Conservation (phyloP, 495 filamentous ascomycete species). For the Neurospora terricola region DNA sequence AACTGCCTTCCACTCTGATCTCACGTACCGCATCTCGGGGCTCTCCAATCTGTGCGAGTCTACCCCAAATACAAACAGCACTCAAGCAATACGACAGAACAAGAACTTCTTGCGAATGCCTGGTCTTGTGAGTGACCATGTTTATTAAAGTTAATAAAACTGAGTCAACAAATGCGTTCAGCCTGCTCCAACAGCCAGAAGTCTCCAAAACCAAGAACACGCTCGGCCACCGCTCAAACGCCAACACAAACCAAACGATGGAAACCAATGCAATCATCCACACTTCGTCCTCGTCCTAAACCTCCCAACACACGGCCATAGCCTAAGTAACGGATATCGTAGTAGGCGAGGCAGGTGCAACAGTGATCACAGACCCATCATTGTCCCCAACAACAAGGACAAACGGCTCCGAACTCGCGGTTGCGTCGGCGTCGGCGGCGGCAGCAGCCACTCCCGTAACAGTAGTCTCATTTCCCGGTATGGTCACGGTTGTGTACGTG, state of each 20-base stretch:
- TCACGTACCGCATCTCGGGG: not conserved
- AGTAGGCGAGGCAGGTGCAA: not conserved
- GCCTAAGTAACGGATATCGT: not conserved
- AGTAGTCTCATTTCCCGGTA: not conserved
- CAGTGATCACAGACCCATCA: not conserved
- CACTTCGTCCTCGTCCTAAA: not conserved
- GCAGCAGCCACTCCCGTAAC: not conserved
- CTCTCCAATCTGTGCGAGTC: not conserved
- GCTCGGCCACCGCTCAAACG: not conserved
- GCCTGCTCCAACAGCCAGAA: not conserved
- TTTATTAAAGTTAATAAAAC: not conserved
- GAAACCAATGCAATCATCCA: not conserved
- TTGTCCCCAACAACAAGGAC: not conserved
- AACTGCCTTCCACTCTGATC: not conserved
- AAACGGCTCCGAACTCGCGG: not conserved
- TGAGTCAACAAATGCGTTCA: not conserved
- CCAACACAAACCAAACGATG: not conserved
- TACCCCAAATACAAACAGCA: not conserved
- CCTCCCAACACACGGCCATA: not conserved
- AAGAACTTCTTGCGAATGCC: not conserved
- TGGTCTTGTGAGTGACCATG: not conserved
- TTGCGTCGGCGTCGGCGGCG: not conserved
- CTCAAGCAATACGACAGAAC: not conserved
- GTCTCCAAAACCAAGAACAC: not conserved
- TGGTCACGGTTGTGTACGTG: not conserved